Evolutionary conservation across 805 yeast genomes (phyloP), one percentile per base, ranked within the genome.

Genomic region (Candida jianshihensis): DNA sequence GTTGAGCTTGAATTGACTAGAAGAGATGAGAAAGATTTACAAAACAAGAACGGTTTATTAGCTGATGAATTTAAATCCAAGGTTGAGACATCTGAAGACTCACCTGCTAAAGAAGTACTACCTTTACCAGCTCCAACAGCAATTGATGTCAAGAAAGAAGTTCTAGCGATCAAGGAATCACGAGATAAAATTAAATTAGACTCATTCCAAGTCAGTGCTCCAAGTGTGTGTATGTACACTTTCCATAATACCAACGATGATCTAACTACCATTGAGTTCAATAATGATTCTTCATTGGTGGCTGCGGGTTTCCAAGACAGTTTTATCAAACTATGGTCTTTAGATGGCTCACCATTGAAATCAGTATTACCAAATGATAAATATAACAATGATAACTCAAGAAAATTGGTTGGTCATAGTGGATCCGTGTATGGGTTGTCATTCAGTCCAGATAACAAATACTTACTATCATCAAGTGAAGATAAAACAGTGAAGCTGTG

Each of bases 301-400:
- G 97, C 97, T 3, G 96, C 89, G 24, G 97, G 98, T 9, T 92
- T 92, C 53, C 88, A 86, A 49, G 97, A 90, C 56, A 80, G 92
- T 40, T 87, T 77, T 52, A 80, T 92, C 51, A 86, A 88, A 60
- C 63, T 92, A 30, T 92, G 97, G 97, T 81, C 88, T 39, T 70
- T 92, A 37, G 95, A 89, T 61, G 97, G 97, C 1, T 78, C 86
- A 14, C 90, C 95, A 13, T 63, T 89, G 41, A 72, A 70, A 45
- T 75, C 83, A 3, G 68, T 75, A 12, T 55, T 77, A 44, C 76
- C 73, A 51, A 69, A 62, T 38, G 87, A 78, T 53, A 61, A 64
- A 14, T 58, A 69, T 44, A 73, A 70, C 46, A 56, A 56, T 37
- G 67, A 68, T 37, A 66, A 66, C 43, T 47, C 69, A n/a, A 56